These are phyloP conservation scores for Xylaria acuta DNA, from an alignment of 495 filamentous ascomycete genomes.

Conservation along the genomic window DNA sequence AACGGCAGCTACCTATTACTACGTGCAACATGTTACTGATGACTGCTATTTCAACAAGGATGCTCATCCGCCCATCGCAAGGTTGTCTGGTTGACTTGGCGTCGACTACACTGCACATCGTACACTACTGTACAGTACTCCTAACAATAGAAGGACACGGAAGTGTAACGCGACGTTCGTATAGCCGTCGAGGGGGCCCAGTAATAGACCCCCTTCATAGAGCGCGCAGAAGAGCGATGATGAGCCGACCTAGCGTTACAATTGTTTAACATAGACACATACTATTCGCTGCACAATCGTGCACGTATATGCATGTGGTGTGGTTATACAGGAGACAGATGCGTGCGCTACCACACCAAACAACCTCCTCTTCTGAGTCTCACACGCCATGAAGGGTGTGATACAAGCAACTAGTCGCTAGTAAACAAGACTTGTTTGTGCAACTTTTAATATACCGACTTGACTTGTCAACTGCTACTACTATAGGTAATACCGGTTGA, in stretches of 20 bases:
- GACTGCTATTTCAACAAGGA: constrained; percentile 6
- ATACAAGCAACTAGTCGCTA: background rate
- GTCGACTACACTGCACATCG: background rate
- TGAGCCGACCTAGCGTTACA: constrained; percentile 3
- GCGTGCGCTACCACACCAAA: background rate
- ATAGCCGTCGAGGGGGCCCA: background rate
- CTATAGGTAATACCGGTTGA: background rate
- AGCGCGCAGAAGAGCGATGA: background rate
- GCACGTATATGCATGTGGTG: background rate
- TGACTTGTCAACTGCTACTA: background rate
- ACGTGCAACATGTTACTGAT: background rate
- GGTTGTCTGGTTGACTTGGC: constrained; percentile 4
- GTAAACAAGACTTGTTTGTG: background rate
- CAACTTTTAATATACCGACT: constrained; percentile 6
- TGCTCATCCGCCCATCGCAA: background rate
- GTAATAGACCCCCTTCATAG: constrained; percentile 2
- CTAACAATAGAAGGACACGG: background rate
- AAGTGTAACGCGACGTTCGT: constrained; percentile 14
- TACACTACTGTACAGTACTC: constrained; percentile 1
- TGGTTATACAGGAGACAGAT: constrained; percentile 7
- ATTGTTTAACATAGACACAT: background rate
- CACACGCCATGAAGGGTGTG: constrained; percentile 2
- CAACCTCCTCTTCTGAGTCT: background rate
- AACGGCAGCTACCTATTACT: background rate
- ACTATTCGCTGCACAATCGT: background rate